Base-by-base conservation (phyloP, 2,329 filamentous ascomycete genomes). In the Fusarium tuaranense region DNA sequence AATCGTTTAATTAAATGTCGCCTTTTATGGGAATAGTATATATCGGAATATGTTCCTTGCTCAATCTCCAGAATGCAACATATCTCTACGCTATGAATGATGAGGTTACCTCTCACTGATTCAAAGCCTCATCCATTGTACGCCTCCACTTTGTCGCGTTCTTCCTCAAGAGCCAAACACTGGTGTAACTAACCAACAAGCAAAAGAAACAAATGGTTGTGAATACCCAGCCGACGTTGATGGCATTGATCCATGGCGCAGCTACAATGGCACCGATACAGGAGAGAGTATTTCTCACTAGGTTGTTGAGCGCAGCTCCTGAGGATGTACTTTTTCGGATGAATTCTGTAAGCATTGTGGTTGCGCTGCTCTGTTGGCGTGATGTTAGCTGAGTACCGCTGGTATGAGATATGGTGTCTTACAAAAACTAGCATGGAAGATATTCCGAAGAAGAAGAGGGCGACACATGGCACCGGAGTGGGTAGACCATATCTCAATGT, bases 271-370 rank as follows among this genome's bases (percentile, higher is more conserved):
- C 88, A 12, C 93, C 94, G 1, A 94, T 87, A 71, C 92, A 95
- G 60, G 89, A 91, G 77, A 95, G 92, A 44, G 95, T 94, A 76
- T 96, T 97, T 58, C 94, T 86, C 62, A 94, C 87, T 78, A 96
- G 94, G 80, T 96, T 96, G 82, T 96, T 95, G 51, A 95, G 86
- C 0, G 94, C 94, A 4, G 96, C 93, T 1, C 93, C 94, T 13
- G 89, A 89, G 5, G 91, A 93, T 60, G 92, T 92, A 72, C 88
- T 87, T 48, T 90, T 88, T 16, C 93, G 93, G 87, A 96, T 92
- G 79, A 96, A 95, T 79, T 97, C 94, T 0, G 94, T 96, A 74
- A 97, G 85, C 93, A 97, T 95, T 0, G 94, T 97, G 0, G 93
- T 95, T 0, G 90, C 87, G 76, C 91, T 88, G 59, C 90, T 83